Evolutionary conservation across 352 stramenopile genomes (phyloP).

Genomic region (Pythium aquatile): DNA sequence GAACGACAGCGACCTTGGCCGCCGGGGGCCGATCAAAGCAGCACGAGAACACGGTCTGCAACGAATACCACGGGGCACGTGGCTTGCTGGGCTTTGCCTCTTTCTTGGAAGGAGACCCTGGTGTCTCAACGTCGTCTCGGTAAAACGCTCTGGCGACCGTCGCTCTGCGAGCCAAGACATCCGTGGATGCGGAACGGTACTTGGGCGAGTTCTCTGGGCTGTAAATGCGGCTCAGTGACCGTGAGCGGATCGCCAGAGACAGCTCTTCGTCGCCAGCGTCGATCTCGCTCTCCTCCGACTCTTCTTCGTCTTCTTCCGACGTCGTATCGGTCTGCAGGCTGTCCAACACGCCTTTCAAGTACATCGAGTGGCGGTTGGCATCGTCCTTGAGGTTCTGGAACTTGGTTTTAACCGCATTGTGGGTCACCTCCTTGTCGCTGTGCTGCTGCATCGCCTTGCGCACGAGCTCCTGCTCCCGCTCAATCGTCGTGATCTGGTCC

Average conservation of each 20-base stretch:
- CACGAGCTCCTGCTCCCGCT: slow-evolving; percentile 37
- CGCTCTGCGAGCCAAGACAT: background rate
- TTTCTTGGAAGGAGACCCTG: slow-evolving; percentile 15
- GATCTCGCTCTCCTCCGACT: background rate
- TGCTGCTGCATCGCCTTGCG: slow-evolving; percentile 36
- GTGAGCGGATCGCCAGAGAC: slow-evolving; percentile 3
- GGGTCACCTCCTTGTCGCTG: slow-evolving; percentile 36
- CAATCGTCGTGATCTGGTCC: slow-evolving; percentile 38
- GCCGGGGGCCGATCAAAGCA: slow-evolving; percentile 28
- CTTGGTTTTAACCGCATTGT: slow-evolving; percentile 52
- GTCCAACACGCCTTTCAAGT: slow-evolving; percentile 49
- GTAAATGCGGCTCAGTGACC: slow-evolving; percentile 34
- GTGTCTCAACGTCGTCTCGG: slow-evolving; percentile 2
- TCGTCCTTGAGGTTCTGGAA: slow-evolving; percentile 44
- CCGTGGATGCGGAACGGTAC: slow-evolving; percentile 24
- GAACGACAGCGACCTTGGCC: slow-evolving; percentile 1
- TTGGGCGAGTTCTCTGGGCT: slow-evolving; percentile 75
- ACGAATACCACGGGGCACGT: slow-evolving; percentile 28
- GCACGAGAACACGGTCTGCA: slow-evolving; percentile 24
- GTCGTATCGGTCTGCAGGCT: slow-evolving; percentile 21
- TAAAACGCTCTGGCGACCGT: background rate
- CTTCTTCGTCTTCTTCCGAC: slow-evolving; percentile 28
- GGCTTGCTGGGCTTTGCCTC: slow-evolving; percentile 11
- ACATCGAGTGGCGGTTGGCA: slow-evolving; percentile 43
- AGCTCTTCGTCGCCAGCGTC: slow-evolving; percentile 2